Conservation (phyloP, 768 basidiomycete species). For the Boletus subcaerulescens region DNA sequence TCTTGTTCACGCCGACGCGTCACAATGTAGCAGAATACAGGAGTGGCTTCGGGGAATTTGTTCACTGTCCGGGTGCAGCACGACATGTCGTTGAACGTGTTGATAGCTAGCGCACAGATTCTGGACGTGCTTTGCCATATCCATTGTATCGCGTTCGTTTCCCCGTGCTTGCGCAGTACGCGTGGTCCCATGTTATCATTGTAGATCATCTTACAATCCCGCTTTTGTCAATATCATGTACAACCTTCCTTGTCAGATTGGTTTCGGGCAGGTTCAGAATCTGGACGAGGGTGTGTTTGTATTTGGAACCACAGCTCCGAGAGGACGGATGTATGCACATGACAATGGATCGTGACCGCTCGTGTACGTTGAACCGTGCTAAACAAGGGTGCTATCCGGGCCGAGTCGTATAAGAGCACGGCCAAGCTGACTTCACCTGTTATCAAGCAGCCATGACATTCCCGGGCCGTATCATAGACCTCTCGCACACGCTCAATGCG, state of each 20-base stretch:
- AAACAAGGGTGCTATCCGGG: not conserved
- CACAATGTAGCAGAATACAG: not conserved
- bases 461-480: constrained; percentile 20
- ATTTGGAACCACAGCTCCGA: not conserved
- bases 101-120: not conserved
- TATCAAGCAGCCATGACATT: constrained; percentile 5
- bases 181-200: too few relatives aligned
- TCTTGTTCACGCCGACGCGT: not conserved
- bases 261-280: not conserved
- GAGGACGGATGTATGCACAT: too few relatives aligned
- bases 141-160: too few relatives aligned
- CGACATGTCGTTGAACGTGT: not conserved
- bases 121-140: not conserved
- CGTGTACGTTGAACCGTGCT: not conserved
- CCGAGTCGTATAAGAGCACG: not conserved
- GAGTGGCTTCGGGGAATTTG: not conserved
- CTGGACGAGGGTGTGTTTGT: not conserved
- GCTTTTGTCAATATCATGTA: too few relatives aligned
- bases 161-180: too few relatives aligned
- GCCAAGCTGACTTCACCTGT: not conserved
- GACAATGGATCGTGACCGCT: too few relatives aligned
- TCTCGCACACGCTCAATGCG: constrained; percentile 21
- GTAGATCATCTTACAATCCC: too few relatives aligned
- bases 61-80: not conserved
- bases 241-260: too few relatives aligned